Base-by-base conservation (phyloP, 2,329 filamentous ascomycete genomes). In the Ambrosiella beaveri region DNA sequence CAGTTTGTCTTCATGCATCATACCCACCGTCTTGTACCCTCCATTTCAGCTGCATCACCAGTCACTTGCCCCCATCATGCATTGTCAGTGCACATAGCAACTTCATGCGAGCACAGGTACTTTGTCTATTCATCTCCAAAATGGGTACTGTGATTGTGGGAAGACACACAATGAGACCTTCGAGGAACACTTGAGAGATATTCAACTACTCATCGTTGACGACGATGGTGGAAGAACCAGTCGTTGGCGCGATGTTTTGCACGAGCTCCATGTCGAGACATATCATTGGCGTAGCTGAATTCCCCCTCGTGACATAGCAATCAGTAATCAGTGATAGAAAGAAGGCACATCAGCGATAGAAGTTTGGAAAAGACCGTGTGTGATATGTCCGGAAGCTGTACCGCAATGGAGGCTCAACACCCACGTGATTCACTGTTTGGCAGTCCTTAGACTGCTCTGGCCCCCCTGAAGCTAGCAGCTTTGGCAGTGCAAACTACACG, bases 261-360 rank as follows among this genome's bases (percentile, higher is more conserved):
- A 51, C 47, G 47, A 51, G 27, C 47, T 51, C 47, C 47, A 51
- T 15, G 17, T 19, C 17, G 27, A 51, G 47, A 51, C 47, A 27
- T 51, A 51, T 51, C 47, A 51, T 51, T 51, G 47, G 47, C 27
- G 47, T 51, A 51, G 47, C n/a, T n/a, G 2, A 41, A n/a, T 41
- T 12, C 9, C 47, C 17, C 13, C 45, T 36, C 35, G 47, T 51
- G 47, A 51, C 11, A 51, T 27, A 51, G 13, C 4, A 41, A 41
- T 27, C 27, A 27, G 5, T 27, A 27, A 27, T 27, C 3, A 27
- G 47, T 49, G 9, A 51, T 11, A 27, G 17, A 5, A 51, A 51
- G 47, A 27, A 51, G 11, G 44, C 44, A 51, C 47, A 51, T 19
- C 6, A 19, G 15, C 47, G 19, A 19, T 36, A 19, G 8, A 11